Conservation (phyloP, 371 early-diverging fungal species). For the Mycotypha africana region DNA sequence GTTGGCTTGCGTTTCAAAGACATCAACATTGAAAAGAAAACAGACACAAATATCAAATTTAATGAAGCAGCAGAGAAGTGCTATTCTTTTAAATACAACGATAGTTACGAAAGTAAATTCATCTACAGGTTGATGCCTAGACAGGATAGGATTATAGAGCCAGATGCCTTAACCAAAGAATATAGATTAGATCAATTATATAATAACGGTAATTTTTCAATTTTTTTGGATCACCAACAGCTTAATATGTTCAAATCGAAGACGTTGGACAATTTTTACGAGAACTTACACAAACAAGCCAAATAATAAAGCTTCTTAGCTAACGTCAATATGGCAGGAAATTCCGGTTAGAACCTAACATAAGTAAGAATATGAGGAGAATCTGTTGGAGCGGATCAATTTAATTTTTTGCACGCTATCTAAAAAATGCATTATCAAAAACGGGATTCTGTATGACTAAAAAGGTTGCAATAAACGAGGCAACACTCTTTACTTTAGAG, state of each 20-base stretch:
- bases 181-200: constrained; percentile 9
- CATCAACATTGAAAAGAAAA: constrained; percentile 11
- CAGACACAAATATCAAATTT: constrained; percentile 1
- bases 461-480: no score
- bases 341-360: no score
- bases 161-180: background rate
- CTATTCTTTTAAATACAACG: constrained; percentile 16
- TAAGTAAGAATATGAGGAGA: no score
- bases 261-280: constrained; percentile 11
- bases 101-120: constrained; percentile 18
- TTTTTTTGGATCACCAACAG: constrained; percentile 14
- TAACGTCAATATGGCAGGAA: no score
- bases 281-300: background rate
- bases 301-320: constrained; percentile 3
- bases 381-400: no score
- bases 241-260: constrained; percentile 23
- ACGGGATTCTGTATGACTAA: no score
- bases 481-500: no score
- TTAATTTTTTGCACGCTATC: no score
- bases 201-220: constrained; percentile 12
- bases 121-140: constrained; percentile 26
- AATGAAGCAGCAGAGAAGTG: no score
- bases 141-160: constrained; percentile 24
- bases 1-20: constrained; percentile 26
- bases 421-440: no score